Percentiles rank a stretch among this genome's conserved stretches.
phyloP scores from a whole-genome alignment of 306 rosid genomes.

The Rosa lucieae region DNA sequence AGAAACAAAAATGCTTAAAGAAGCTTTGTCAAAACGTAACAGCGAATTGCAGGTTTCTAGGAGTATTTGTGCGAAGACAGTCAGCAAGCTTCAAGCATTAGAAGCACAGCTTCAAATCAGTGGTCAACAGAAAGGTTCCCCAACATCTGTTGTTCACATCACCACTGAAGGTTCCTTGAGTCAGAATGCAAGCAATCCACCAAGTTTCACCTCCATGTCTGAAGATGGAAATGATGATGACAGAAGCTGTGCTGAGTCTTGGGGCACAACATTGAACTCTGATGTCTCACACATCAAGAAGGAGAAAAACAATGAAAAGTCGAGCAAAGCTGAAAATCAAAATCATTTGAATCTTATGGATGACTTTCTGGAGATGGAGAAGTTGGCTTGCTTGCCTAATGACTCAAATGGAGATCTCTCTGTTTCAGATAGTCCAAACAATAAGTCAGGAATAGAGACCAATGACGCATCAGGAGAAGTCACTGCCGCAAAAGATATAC shows the following conservation, averaged over 20 bases:
- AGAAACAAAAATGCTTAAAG: constrained; percentile 98
- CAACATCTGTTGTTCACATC: constrained; percentile 60
- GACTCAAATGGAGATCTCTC: constrained; percentile 54
- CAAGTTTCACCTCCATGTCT: constrained; percentile 80
- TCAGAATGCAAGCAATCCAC: constrained; percentile 78
- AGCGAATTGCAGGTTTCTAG: constrained; percentile 93
- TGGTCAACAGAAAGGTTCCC: constrained; percentile 71
- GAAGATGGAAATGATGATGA: constrained; percentile 92
- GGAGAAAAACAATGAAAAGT: constrained; percentile 56
- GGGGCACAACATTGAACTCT: constrained; percentile 59
- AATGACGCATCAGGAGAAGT: constrained; percentile 38
- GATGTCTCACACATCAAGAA: constrained; percentile 57
- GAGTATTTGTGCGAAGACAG: constrained; percentile 80
- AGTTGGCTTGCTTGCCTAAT: constrained; percentile 76
- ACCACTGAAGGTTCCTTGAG: constrained; percentile 60
- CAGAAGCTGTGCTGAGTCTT: constrained; percentile 74
- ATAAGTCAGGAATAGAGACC: constrained; percentile 41
- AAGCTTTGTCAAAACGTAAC: constrained; percentile 95
- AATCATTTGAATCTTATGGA: constrained; percentile 90
- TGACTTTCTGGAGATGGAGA: constrained; percentile 98
- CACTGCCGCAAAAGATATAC: constrained; percentile 31
- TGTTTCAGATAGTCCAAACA: constrained; percentile 36
- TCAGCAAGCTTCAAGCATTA: constrained; percentile 73
- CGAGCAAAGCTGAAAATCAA: constrained; percentile 59
- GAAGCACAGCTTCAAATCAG: constrained; percentile 64